These are phyloP conservation scores for Arabis hirsuta DNA, from an alignment of 345 rosid species.

Conservation along the genomic window DNA sequence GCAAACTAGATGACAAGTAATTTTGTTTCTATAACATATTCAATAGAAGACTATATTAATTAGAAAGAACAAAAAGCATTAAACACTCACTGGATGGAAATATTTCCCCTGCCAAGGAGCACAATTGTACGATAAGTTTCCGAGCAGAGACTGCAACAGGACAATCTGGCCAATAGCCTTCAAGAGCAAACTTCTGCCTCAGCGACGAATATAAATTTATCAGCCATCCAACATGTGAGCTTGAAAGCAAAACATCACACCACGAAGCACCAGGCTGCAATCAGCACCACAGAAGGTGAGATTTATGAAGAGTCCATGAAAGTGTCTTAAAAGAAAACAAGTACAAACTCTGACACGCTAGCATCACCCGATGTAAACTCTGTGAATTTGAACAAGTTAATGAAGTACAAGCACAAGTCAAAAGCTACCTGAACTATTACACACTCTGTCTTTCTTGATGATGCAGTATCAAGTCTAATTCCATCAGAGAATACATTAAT, in stretches of 20 bases:
- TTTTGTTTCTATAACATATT: constrained; percentile 20
- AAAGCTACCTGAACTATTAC: constrained; percentile 75
- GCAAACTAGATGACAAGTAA: constrained; percentile 16
- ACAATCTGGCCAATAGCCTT: constrained; percentile 87
- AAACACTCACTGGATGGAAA: constrained; percentile 72
- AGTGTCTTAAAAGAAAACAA: constrained; percentile 22
- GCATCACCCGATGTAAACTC: constrained; percentile 23
- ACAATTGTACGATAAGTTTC: constrained; percentile 89
- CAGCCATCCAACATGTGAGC: constrained; percentile 88
- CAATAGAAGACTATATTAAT: constrained; percentile 26
- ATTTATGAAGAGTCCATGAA: constrained; percentile 25
- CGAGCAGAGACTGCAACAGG: constrained; percentile 95
- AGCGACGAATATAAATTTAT: constrained; percentile 72
- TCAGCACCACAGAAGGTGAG: constrained; percentile 42
- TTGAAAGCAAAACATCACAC: constrained; percentile 85
- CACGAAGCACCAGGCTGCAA: constrained; percentile 95
- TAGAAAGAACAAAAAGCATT: constrained; percentile 27
- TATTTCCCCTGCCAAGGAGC: constrained; percentile 81
- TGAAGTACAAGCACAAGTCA: constrained; percentile 16
- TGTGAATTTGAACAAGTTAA: constrained; percentile 29
- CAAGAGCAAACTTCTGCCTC: constrained; percentile 73
- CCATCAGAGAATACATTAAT: constrained; percentile 65
- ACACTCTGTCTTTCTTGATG: constrained; percentile 69
- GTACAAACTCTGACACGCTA: constrained; percentile 26
- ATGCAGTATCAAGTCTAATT: constrained; percentile 55